These are phyloP conservation scores for Entophlyctis luteolus DNA, from an alignment of 192 early-diverging fungal genomes.

Conservation along the genomic window DNA sequence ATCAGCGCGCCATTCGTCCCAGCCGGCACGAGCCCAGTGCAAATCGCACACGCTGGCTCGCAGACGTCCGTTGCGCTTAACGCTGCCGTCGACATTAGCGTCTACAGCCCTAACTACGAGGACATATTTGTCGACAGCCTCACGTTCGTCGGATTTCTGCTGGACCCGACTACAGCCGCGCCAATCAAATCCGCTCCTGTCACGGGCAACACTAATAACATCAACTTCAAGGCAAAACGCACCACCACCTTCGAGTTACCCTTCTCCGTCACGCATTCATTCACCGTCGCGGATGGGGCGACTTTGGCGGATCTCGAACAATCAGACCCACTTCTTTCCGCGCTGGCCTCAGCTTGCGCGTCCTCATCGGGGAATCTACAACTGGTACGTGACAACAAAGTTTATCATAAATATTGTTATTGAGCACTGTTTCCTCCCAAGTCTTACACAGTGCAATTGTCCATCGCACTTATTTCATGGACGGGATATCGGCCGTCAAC, in stretches of 20 bases:
- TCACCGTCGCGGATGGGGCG: background rate
- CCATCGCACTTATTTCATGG: conserved; percentile 18
- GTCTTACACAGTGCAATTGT: conserved; percentile 12
- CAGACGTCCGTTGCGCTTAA: background rate
- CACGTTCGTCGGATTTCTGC: background rate
- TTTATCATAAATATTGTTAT: no score
- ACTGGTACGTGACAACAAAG: no score
- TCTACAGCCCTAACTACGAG: conserved; percentile 18
- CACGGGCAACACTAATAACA: background rate
- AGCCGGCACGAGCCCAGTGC: background rate
- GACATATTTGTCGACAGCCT: conserved; percentile 21
- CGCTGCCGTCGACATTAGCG: conserved; percentile 9
- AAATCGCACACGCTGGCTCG: background rate
- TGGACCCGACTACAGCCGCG: background rate
- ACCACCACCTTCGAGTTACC: background rate
- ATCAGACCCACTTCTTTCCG: conserved; percentile 7
- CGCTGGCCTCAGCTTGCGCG: background rate
- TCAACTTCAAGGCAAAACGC: conserved; percentile 2
- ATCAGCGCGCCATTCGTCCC: conserved; percentile 11
- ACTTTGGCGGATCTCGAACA: background rate
- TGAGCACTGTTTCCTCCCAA: no score
- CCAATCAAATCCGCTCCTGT: conserved; percentile 1
- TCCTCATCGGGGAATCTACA: background rate
- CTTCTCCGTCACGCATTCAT: background rate
- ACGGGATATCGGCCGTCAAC: conserved; percentile 20